Conservation (phyloP, 768 basidiomycete genomes). For the Collybiopsis luxurians region DNA sequence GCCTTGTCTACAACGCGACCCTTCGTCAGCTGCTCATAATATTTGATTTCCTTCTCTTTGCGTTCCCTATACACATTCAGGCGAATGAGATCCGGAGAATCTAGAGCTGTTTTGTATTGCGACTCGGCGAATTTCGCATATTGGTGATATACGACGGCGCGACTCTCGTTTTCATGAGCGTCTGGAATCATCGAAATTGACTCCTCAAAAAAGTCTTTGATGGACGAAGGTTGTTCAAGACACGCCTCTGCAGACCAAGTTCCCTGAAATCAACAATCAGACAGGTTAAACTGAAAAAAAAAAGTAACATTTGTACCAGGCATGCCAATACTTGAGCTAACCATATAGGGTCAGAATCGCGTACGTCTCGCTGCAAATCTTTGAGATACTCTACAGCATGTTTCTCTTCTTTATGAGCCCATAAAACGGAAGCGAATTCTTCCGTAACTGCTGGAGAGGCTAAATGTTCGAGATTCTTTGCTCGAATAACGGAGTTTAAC, state of each 20-base stretch:
- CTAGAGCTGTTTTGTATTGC: constrained; percentile 72
- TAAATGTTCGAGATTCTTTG: constrained; percentile 54
- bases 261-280: constrained; percentile 49
- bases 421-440: constrained; percentile 89
- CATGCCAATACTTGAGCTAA: constrained; percentile 33
- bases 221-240: constrained; percentile 71
- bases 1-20: constrained; percentile 14
- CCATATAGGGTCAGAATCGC: constrained; percentile 8
- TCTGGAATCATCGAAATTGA: constrained; percentile 40
- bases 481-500: constrained; percentile 78
- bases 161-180: constrained; percentile 22
- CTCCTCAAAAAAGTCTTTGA: constrained; percentile 70
- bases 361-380: constrained; percentile 21
- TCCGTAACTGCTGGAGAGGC: constrained; percentile 55
- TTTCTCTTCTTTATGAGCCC: constrained; percentile 83
- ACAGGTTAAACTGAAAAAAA: background rate
- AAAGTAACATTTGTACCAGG: constrained; percentile 45
- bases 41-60: constrained; percentile 66
- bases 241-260: constrained; percentile 89
- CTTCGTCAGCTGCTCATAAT: constrained; percentile 33
- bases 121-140: constrained; percentile 89
- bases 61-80: constrained; percentile 72
- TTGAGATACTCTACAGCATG: constrained; percentile 75
- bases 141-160: constrained; percentile 67
- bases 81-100: constrained; percentile 67